phyloP scores from a whole-genome alignment of 1,139 yeast genomes.

The Williopsis jadinii region DNA sequence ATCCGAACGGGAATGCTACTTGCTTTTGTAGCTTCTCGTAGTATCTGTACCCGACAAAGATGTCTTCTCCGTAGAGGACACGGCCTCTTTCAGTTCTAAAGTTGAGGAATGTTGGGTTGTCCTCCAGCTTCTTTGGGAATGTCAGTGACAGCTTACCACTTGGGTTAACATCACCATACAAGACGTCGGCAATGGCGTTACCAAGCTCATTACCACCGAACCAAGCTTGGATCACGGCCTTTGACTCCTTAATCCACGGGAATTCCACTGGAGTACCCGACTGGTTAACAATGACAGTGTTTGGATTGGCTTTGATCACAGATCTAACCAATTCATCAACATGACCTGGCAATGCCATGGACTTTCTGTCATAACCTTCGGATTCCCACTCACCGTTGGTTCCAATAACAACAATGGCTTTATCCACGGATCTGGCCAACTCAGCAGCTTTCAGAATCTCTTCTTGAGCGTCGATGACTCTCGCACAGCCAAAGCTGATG shows the following conservation, averaged over 20 bases:
- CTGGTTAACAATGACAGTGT: conserved; percentile 49
- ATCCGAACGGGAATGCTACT: conserved; percentile 54
- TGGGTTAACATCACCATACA: conserved; percentile 61
- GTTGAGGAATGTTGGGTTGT: conserved; percentile 45
- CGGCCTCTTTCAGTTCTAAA: conserved; percentile 41
- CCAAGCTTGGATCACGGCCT: conserved; percentile 45
- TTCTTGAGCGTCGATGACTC: conserved; percentile 24
- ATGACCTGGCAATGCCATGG: conserved; percentile 37
- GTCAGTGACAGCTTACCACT: conserved; percentile 57
- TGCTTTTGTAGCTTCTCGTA: conserved; percentile 43
- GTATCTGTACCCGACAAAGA: conserved; percentile 54
- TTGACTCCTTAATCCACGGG: conserved; percentile 46
- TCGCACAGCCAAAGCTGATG: conserved; percentile 28
- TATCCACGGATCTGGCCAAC: conserved; percentile 39
- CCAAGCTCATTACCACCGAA: conserved; percentile 44
- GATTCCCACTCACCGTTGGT: conserved; percentile 44
- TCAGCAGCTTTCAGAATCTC: conserved; percentile 35
- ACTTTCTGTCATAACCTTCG: conserved; percentile 30
- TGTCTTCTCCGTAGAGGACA: conserved; percentile 42
- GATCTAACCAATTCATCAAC: conserved; percentile 41
- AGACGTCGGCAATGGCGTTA: conserved; percentile 47
- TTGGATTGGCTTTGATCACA: conserved; percentile 41
- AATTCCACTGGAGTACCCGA: conserved; percentile 57
- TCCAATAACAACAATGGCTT: conserved; percentile 40
- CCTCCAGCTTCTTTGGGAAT: conserved; percentile 41